These are phyloP conservation scores for Omphalea diandra DNA, from an alignment of 441 rosid species.

Conservation along the genomic window DNA sequence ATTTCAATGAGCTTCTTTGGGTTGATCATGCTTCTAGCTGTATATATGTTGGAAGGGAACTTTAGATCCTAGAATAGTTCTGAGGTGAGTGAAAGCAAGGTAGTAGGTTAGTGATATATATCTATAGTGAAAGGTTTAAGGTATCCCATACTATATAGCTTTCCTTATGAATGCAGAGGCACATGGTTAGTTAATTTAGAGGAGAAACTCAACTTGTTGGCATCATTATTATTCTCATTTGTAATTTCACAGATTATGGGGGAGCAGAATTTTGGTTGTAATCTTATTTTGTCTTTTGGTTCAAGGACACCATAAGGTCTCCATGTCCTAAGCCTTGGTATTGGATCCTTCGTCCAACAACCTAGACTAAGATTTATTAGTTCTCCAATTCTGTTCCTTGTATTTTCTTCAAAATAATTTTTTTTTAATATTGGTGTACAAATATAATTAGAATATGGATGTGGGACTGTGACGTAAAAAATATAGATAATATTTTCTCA, in stretches of 20 bases:
- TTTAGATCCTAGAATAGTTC: neutral
- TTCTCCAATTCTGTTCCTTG: too few species aligned
- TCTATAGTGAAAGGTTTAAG: neutral
- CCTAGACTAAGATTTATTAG: too few species aligned
- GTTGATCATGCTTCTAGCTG: neutral
- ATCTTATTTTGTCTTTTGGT: neutral
- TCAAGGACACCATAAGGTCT: neutral
- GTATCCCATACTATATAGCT: neutral
- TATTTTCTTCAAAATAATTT: too few species aligned
- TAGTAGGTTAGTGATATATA: neutral
- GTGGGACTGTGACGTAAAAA: too few species aligned
- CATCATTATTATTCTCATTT: neutral
- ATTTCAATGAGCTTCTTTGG: conserved; percentile 8
- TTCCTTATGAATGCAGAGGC: neutral
- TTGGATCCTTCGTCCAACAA: too few species aligned
- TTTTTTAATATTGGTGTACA: too few species aligned
- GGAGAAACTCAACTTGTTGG: neutral
- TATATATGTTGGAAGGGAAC: neutral
- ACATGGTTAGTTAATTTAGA: neutral
- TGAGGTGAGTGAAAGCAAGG: neutral
- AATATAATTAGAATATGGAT: too few species aligned
- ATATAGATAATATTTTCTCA: too few species aligned
- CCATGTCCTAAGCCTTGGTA: too few species aligned
- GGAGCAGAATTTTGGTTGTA: neutral
- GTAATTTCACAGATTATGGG: neutral